A percentile compares a stretch with the other conserved stretches of the same genome.
Conservation (phyloP, 768 basidiomycete species). For the Kwoniella europaea region DNA sequence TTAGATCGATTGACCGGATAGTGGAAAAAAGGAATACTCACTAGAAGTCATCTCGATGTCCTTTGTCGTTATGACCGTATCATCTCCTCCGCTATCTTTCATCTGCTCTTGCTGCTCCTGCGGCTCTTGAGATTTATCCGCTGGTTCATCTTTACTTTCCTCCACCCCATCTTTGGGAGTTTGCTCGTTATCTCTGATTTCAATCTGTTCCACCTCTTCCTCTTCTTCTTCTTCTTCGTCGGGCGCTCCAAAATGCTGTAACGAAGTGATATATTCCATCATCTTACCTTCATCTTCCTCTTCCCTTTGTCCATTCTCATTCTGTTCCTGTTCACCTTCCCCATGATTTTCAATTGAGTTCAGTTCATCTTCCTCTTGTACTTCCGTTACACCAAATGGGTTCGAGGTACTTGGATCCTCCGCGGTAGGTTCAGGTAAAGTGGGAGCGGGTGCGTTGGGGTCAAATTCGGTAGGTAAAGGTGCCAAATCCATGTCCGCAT, state of each 20-base stretch:
- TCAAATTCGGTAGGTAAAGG: slow-evolving; percentile 22
- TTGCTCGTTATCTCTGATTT: neutral
- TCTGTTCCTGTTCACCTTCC: slow-evolving; percentile 3
- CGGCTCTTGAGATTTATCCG: neutral
- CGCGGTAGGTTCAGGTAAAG: neutral
- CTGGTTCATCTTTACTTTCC: neutral
- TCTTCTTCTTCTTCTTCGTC: slow-evolving; percentile 19
- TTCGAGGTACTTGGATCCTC: slow-evolving; percentile 2
- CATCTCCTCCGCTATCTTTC: neutral
- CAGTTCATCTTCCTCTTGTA: slow-evolving; percentile 4
- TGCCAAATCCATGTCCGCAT: slow-evolving; percentile 18
- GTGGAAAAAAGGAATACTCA: slow-evolving; percentile 3
- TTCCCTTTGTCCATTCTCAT: slow-evolving; percentile 8
- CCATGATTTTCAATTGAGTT: slow-evolving; percentile 6
- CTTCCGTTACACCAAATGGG: slow-evolving; percentile 17
- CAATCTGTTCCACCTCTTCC: slow-evolving; percentile 5
- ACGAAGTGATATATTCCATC: slow-evolving; percentile 26
- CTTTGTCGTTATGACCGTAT: neutral
- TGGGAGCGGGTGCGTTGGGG: slow-evolving; percentile 7
- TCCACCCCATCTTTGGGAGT: neutral
- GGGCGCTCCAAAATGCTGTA: slow-evolving; percentile 10
- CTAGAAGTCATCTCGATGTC: slow-evolving; percentile 14
- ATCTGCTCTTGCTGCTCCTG: neutral
- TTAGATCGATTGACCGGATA: neutral
- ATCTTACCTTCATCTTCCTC: slow-evolving; percentile 23